Percentiles rank a stretch among this genome's conserved stretches.
These are phyloP conservation scores for Termitomyces sp. DNA, from an alignment of 768 basidiomycete genomes.

Conservation along the genomic window DNA sequence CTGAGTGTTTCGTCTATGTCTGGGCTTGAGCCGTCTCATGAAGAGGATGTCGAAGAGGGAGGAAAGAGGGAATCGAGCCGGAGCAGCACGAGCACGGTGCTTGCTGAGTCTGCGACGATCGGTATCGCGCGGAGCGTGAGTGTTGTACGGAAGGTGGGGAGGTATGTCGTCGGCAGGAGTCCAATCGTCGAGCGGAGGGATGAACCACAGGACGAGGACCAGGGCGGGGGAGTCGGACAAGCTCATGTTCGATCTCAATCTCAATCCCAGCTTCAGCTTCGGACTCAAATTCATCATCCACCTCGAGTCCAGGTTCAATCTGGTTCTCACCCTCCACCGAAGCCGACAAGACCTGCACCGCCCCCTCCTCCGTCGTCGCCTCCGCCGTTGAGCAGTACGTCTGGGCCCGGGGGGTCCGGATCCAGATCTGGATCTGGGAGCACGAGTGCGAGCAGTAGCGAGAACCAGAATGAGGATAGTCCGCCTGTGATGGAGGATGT, in stretches of 20 bases:
- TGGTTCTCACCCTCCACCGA: neutral
- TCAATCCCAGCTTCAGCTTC: neutral
- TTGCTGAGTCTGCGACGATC: conserved; percentile 29
- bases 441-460: conserved; percentile 1
- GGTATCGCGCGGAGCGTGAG: conserved; percentile 33
- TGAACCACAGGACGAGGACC: conserved; percentile 6
- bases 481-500: neutral
- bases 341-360: neutral
- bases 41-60: conserved; percentile 12
- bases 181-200: conserved; percentile 10
- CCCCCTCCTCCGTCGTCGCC: conserved; percentile 21
- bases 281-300: neutral
- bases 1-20: neutral
- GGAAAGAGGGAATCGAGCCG: conserved; percentile 33
- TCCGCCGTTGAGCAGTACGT: conserved; percentile 46
- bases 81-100: conserved; percentile 42
- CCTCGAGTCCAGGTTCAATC: neutral
- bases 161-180: conserved; percentile 38
- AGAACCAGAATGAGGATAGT: neutral
- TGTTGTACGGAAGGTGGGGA: conserved; percentile 44
- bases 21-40: neutral
- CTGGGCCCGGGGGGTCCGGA: conserved; percentile 18
- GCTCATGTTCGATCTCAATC: neutral
- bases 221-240: too few species aligned
- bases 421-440: conserved; percentile 2